Base-by-base conservation (phyloP, 306 rosid genomes). In the Lagenaria siceraria region DNA sequence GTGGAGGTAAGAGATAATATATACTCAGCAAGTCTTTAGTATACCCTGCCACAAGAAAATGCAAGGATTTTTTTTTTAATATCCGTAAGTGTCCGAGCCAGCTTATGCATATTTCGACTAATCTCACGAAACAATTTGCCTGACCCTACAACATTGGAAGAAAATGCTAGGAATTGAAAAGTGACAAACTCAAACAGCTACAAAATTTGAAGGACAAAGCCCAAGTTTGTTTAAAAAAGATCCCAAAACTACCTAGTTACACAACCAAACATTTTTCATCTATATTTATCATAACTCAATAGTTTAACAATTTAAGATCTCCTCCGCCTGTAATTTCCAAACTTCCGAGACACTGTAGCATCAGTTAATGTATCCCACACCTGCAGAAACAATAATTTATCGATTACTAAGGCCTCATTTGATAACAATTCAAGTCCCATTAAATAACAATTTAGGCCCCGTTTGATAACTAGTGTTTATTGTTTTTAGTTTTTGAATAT, bases 331-430 rank as follows among this genome's bases (percentile, higher is more conserved):
- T 74, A 75, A 25, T 76, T 84, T 55, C 81, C 87, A 40, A 82
- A 94, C 83, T 84, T 88, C 59, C 78, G 87, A 43, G 89, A 77
- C 64, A 89, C 77, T 10, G 79, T 86, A 38, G 90, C 75, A 60
- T 88, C 95, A 15, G 90, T 71, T 49, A 80, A 80, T 12, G 95
- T 85, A 80, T 92, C 90, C 97, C 97, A 90, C 8, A 92, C 81
- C 97, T 92, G 78, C 81, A 83, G 80, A 79, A 76, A 81, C 36
- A 78, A 53, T 38, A 19, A 52, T 48, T 72, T 18, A 29, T 70
- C 36, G 33, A 85, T 85, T 88, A 61, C 77, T 85, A 49, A 88
- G 72, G 79, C 87, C 36, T 89, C 71, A 49, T 88, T 92, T 14
- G 90, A 74, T 40, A 78, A n/a, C n/a, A n/a, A n/a, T n/a, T n/a